Conservation (phyloP, 306 rosid species). For the Begonia peltatifolia region DNA sequence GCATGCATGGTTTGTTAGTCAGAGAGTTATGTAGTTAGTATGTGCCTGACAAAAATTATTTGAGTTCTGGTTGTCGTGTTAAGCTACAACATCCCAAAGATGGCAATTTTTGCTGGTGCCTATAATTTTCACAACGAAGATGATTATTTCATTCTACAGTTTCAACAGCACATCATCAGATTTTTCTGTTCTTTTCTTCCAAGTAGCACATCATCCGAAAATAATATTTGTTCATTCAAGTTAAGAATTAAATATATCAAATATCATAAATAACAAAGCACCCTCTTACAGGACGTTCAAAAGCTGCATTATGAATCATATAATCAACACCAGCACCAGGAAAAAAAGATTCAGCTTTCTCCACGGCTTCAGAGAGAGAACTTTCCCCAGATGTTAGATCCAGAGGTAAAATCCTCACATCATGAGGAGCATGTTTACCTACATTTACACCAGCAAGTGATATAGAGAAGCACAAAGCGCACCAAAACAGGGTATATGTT, state of each 20-base stretch:
- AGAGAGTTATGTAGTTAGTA: too few relatives aligned
- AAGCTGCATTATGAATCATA: slow-evolving; percentile 91
- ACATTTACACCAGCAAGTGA: slow-evolving; percentile 12
- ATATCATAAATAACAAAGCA: slow-evolving; percentile 12
- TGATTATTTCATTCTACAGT: too few relatives aligned
- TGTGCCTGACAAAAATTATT: too few relatives aligned
- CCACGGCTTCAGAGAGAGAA: slow-evolving; percentile 52
- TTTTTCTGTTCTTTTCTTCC: too few relatives aligned
- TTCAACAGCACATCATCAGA: too few relatives aligned
- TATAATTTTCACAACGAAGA: too few relatives aligned
- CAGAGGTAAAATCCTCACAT: slow-evolving; percentile 58
- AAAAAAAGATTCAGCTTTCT: slow-evolving; percentile 58
- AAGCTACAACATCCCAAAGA: too few relatives aligned
- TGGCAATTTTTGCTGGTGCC: too few relatives aligned
- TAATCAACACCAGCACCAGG: slow-evolving; percentile 71
- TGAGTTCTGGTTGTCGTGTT: too few relatives aligned
- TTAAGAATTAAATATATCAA: slow-evolving; percentile 1
- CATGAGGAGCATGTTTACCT: slow-evolving; percentile 80
- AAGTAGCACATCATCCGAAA: too few relatives aligned
- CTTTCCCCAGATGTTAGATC: slow-evolving; percentile 77
- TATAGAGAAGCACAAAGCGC: slow-evolving; percentile 5
- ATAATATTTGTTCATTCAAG: too few relatives aligned
- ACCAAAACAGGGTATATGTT: slow-evolving; percentile 1
- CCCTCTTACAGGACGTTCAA: slow-evolving; percentile 85
- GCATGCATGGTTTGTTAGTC: too few relatives aligned